phyloP scores from a whole-genome alignment of 1,284 basidiomycete genomes.

The Apiotrichum porosum region DNA sequence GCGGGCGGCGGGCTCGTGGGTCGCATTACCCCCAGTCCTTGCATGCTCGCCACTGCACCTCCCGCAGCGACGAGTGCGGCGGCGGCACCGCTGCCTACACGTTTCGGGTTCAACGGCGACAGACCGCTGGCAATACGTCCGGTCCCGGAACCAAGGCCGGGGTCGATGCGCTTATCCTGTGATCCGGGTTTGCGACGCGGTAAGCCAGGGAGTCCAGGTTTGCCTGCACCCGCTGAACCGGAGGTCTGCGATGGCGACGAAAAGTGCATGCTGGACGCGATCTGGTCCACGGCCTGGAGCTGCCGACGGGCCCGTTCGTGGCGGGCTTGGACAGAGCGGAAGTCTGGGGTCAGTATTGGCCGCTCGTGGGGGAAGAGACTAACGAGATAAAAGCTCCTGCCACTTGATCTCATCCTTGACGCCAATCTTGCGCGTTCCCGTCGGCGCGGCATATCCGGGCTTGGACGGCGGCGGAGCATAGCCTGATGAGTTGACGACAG shows the following conservation, averaged over 20 bases:
- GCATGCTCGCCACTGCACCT: constrained; percentile 46
- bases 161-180: constrained; percentile 10
- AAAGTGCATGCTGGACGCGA: constrained; percentile 28
- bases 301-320: constrained; percentile 79
- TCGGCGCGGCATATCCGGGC: constrained; percentile 33
- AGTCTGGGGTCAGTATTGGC: constrained; percentile 47
- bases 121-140: constrained; percentile 22
- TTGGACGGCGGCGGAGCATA: constrained; percentile 60
- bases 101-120: constrained; percentile 44
- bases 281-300: constrained; percentile 25
- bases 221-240: constrained; percentile 1
- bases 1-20: constrained; percentile 30
- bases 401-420: constrained; percentile 85
- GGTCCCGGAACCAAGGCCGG: constrained; percentile 2
- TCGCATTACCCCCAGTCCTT: constrained; percentile 28
- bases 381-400: constrained; percentile 74
- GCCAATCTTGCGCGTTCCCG: constrained; percentile 62
- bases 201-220: constrained; percentile 1
- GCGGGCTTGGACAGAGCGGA: constrained; percentile 72
- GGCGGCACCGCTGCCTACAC: constrained; percentile 19
- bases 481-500: constrained; percentile 90
- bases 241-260: constrained; percentile 37
- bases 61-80: constrained; percentile 25
- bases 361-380: no score
- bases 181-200: constrained; percentile 16